These are phyloP conservation scores for Fusarium citri DNA, from an alignment of 2,329 filamentous ascomycete genomes.

Conservation along the genomic window DNA sequence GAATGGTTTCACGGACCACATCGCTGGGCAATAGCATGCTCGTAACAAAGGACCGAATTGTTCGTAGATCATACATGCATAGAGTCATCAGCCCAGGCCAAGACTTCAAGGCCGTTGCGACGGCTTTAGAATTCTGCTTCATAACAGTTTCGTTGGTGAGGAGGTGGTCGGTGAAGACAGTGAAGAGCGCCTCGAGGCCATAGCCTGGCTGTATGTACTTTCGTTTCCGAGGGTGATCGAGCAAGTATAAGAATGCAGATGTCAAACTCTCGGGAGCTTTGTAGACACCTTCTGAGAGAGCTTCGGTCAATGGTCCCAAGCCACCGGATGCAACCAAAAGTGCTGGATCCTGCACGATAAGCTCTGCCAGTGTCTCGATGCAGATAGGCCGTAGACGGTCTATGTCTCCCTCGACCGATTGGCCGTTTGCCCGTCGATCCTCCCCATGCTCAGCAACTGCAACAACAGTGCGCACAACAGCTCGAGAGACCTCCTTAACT, in stretches of 20 bases:
- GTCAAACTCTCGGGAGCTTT: conserved; percentile 91
- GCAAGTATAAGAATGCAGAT: conserved; percentile 86
- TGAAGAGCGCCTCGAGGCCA: conserved; percentile 89
- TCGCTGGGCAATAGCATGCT: conserved; percentile 70
- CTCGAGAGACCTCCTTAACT: conserved; percentile 85
- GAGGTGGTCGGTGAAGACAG: conserved; percentile 88
- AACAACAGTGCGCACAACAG: conserved; percentile 88
- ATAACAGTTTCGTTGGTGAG: conserved; percentile 70
- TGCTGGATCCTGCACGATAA: conserved; percentile 85
- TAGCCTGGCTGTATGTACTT: conserved; percentile 88
- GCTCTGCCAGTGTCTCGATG: conserved; percentile 91
- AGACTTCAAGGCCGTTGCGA: conserved; percentile 88
- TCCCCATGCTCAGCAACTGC: conserved; percentile 90
- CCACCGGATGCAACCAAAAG: conserved; percentile 87
- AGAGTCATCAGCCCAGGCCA: conserved; percentile 93
- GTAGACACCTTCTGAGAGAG: conserved; percentile 89
- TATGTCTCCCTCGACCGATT: conserved; percentile 74
- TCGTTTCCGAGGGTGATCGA: conserved; percentile 85
- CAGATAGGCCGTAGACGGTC: conserved; percentile 91
- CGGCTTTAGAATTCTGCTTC: conserved; percentile 91
- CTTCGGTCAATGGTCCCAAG: conserved; percentile 88
- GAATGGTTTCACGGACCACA: conserved; percentile 76
- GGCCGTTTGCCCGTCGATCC: conserved; percentile 85
- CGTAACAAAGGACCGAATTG: conserved; percentile 81
- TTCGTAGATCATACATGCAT: conserved; percentile 87